phyloP scores from a whole-genome alignment of 176 grass and related monocot genomes.

The Ensete ventricosum region DNA sequence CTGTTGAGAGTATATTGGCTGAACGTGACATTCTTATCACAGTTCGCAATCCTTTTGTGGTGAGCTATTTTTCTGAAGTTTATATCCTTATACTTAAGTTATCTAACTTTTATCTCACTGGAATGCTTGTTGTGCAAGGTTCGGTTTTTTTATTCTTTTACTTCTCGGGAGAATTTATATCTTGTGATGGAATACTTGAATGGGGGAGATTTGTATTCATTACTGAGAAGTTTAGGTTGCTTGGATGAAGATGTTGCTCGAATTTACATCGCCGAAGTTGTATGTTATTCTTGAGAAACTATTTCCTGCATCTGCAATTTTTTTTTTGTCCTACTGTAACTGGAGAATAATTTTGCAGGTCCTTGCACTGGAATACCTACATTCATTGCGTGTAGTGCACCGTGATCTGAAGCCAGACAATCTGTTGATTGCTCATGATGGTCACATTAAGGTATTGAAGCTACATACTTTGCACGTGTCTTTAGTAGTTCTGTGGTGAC shows the following conservation, averaged over 20 bases:
- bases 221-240: slow-evolving; percentile 96
- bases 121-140: slow-evolving; percentile 48
- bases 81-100: neutral
- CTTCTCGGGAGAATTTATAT: slow-evolving; percentile 95
- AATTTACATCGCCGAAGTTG: slow-evolving; percentile 97
- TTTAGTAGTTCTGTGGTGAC: neutral
- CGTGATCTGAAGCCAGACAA: slow-evolving; percentile 99
- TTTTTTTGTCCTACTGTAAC: slow-evolving; percentile 15
- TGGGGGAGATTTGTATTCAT: slow-evolving; percentile 89
- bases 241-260: slow-evolving; percentile 96
- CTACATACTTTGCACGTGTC: neutral
- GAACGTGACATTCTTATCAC: slow-evolving; percentile 96
- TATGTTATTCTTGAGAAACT: slow-evolving; percentile 42
- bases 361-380: slow-evolving; percentile 96
- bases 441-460: slow-evolving; percentile 82
- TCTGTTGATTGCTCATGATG: slow-evolving; percentile 97
- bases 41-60: slow-evolving; percentile 98
- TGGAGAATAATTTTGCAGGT: slow-evolving; percentile 46
- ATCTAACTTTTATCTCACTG: slow-evolving; percentile 31
- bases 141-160: slow-evolving; percentile 99
- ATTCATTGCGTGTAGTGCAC: slow-evolving; percentile 91
- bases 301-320: slow-evolving; percentile 14
- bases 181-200: slow-evolving; percentile 99
- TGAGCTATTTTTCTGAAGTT: slow-evolving; percentile 34
- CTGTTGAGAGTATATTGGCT: slow-evolving; percentile 98